Percentiles rank a stretch among this genome's conserved stretches.
Evolutionary conservation across 768 basidiomycete species (phyloP).

Genomic region (Dacryopinax primogenitus): DNA sequence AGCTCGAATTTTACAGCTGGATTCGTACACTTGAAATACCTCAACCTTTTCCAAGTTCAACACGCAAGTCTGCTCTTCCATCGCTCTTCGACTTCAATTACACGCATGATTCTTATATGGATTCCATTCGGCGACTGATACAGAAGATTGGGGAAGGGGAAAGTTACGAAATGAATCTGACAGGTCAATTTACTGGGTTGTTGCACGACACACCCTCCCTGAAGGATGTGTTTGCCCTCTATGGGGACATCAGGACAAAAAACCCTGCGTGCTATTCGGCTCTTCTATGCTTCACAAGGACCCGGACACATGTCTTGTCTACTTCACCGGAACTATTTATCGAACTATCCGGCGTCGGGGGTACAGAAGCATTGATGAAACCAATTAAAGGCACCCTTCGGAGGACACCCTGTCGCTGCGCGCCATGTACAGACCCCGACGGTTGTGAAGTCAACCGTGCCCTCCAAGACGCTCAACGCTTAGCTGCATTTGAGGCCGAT

Average conservation of each 20-base stretch:
- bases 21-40: background rate
- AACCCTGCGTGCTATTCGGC: constrained; percentile 88
- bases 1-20: background rate
- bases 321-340: constrained; percentile 91
- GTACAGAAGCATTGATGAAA: constrained; percentile 61
- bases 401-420: constrained; percentile 39
- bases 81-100: background rate
- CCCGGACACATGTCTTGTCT: constrained; percentile 59
- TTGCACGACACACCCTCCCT: background rate
- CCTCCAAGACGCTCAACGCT: constrained; percentile 19
- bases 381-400: constrained; percentile 90
- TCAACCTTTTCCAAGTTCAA: background rate
- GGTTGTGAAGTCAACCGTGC: constrained; percentile 17
- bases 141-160: background rate
- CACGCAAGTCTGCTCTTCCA: background rate
- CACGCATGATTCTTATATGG: background rate
- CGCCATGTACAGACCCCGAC: constrained; percentile 1
- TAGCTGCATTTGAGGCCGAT: constrained; percentile 23
- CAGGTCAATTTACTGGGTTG: background rate
- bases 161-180: constrained; percentile 3
- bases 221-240: constrained; percentile 17
- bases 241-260: constrained; percentile 41
- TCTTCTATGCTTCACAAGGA: constrained; percentile 51
- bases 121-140: background rate
- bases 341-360: constrained; percentile 55